Conservation (phyloP, 495 filamentous ascomycete genomes). For the Tuber aestivum region DNA sequence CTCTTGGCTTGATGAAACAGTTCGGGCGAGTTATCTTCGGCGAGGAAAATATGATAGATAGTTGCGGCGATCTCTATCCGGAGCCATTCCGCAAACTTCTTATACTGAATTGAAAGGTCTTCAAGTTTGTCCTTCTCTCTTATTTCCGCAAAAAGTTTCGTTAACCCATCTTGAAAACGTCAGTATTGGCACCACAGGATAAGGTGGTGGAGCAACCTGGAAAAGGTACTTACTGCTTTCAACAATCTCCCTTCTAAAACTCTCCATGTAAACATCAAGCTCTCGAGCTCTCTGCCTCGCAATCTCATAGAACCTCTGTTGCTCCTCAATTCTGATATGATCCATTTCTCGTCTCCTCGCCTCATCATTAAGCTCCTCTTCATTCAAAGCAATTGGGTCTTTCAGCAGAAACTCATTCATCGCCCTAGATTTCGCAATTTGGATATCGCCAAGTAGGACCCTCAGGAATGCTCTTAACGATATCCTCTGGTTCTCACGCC, state of each 20-base stretch:
- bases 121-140: conserved; percentile 75
- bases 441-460: conserved; percentile 72
- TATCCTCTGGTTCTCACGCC: conserved; percentile 84
- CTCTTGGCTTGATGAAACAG: conserved; percentile 87
- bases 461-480: conserved; percentile 86
- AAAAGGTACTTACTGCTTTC: conserved; percentile 60
- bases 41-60: conserved; percentile 93
- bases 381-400: conserved; percentile 61
- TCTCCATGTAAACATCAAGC: conserved; percentile 96
- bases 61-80: conserved; percentile 96
- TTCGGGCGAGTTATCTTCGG: conserved; percentile 95
- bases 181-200: conserved; percentile 16
- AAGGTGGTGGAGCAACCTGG: background rate
- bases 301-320: conserved; percentile 90
- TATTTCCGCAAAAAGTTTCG: conserved; percentile 88
- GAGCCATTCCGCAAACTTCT: conserved; percentile 97
- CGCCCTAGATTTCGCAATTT: conserved; percentile 71
- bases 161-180: conserved; percentile 65
- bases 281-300: conserved; percentile 83
- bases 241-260: conserved; percentile 66
- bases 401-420: conserved; percentile 74
- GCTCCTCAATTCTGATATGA: conserved; percentile 80
- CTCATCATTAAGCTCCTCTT: conserved; percentile 79
- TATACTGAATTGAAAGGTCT: conserved; percentile 87
- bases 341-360: conserved; percentile 73